These are phyloP conservation scores for Vitis vinifera DNA, from an alignment of 164 flowering plant species.

Conservation along the genomic window DNA sequence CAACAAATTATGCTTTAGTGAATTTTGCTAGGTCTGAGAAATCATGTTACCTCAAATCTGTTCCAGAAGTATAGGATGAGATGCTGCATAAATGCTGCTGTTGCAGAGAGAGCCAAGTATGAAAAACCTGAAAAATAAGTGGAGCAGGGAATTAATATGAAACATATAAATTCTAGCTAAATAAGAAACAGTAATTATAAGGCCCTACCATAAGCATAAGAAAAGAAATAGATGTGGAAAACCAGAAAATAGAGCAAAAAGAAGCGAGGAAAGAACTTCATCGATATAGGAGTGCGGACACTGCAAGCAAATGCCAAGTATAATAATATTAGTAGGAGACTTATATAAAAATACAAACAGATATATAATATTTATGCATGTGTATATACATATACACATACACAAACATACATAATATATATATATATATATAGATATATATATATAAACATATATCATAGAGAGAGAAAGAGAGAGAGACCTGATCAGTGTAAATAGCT, in stretches of 20 bases:
- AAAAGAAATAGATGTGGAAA: constrained; percentile 96
- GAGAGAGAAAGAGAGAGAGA: constrained; percentile 38
- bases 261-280: constrained; percentile 99
- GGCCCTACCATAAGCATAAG: constrained; percentile 86
- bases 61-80: constrained; percentile 95
- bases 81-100: constrained; percentile 96
- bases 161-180: not conserved
- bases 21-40: too few relatives aligned
- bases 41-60: constrained; percentile 79
- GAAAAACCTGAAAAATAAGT: constrained; percentile 69
- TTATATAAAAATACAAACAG: not conserved
- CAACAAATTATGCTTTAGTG: not conserved
- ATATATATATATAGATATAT: not conserved
- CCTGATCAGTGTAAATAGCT: constrained; percentile 95
- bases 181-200: not conserved
- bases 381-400: not conserved
- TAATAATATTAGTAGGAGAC: constrained; percentile 3
- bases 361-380: not conserved
- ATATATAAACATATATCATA: not conserved
- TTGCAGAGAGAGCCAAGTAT: constrained; percentile 83
- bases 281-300: constrained; percentile 94
- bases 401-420: not conserved
- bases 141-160: not conserved
- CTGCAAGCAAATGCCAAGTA: constrained; percentile 45
- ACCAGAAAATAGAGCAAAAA: constrained; percentile 95